Conservation (phyloP, 495 filamentous ascomycete genomes). For the Staphylotrichum longicolle region DNA sequence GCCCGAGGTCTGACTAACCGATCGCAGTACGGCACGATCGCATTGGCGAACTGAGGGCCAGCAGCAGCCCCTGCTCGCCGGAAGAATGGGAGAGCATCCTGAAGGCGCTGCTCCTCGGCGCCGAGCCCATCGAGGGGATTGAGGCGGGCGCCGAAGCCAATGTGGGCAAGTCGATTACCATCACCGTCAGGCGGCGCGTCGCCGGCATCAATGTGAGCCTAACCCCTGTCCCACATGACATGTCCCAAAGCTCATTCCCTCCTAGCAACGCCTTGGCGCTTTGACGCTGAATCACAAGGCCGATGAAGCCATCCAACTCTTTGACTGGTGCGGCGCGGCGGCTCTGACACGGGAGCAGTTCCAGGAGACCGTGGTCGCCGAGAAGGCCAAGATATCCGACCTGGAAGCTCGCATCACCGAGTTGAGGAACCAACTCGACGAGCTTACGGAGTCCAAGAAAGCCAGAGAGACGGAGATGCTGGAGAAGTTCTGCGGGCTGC, state of each 20-base stretch:
- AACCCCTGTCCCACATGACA: neutral
- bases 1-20: slow-evolving; percentile 11
- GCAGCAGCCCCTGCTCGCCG: slow-evolving; percentile 37
- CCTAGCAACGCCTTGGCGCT: slow-evolving; percentile 67
- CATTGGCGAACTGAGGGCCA: slow-evolving; percentile 28
- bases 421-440: slow-evolving; percentile 59
- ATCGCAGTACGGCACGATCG: slow-evolving; percentile 37
- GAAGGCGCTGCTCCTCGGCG: slow-evolving; percentile 37
- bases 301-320: slow-evolving; percentile 64
- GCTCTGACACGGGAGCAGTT: slow-evolving; percentile 33
- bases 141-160: slow-evolving; percentile 44
- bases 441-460: slow-evolving; percentile 62
- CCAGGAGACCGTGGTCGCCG: slow-evolving; percentile 42
- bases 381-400: slow-evolving; percentile 46
- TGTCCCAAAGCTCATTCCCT: neutral
- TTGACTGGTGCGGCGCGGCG: slow-evolving; percentile 64
- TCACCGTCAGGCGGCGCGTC: slow-evolving; percentile 46
- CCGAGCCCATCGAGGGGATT: slow-evolving; percentile 38
- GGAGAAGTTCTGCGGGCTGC: slow-evolving; percentile 64
- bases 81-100: slow-evolving; percentile 49
- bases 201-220: slow-evolving; percentile 47
- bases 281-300: slow-evolving; percentile 60
- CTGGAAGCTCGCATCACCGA: slow-evolving; percentile 45
- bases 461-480: slow-evolving; percentile 69
- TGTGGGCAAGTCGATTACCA: slow-evolving; percentile 34